Evolutionary conservation across 108 stramenopile species (phyloP).

Genomic region (Cyclotella cryptica): DNA sequence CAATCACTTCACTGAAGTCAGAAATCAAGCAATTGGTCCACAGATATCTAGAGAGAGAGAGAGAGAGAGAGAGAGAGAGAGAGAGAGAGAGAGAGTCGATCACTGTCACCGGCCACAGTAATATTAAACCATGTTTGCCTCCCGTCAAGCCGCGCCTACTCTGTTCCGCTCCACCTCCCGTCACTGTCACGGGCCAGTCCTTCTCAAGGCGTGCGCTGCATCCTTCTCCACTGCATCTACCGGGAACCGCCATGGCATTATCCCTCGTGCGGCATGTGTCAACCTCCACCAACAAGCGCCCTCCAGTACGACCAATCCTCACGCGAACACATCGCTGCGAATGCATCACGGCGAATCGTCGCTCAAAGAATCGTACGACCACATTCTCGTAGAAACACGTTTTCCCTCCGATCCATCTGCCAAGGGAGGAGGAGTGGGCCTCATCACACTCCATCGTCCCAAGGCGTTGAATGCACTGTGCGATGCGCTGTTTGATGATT

Average conservation of each 20-base stretch:
- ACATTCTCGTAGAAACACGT: constrained; percentile 69
- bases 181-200: not conserved
- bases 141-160: constrained; percentile 12
- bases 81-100: no score
- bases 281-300: not conserved
- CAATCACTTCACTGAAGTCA: no score
- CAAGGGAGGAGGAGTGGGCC: constrained; percentile 70
- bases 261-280: not conserved
- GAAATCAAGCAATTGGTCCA: no score
- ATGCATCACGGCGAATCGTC: constrained; percentile 1
- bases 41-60: no score
- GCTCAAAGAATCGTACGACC: constrained; percentile 59
- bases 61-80: no score
- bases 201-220: constrained; percentile 5
- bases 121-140: constrained; percentile 3
- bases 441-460: constrained; percentile 95
- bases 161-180: constrained; percentile 4
- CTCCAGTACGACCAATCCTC: not conserved
- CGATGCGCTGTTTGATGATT: constrained; percentile 88
- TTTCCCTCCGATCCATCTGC: constrained; percentile 37
- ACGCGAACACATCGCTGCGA: constrained; percentile 1
- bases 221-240: constrained; percentile 1
- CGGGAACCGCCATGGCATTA: not conserved
- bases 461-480: constrained; percentile 97
- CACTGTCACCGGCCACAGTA: no score